Percentiles rank a stretch among this genome's conserved stretches.
phyloP scores from a whole-genome alignment of 768 basidiomycete species.

The Amanita jacksonii region DNA sequence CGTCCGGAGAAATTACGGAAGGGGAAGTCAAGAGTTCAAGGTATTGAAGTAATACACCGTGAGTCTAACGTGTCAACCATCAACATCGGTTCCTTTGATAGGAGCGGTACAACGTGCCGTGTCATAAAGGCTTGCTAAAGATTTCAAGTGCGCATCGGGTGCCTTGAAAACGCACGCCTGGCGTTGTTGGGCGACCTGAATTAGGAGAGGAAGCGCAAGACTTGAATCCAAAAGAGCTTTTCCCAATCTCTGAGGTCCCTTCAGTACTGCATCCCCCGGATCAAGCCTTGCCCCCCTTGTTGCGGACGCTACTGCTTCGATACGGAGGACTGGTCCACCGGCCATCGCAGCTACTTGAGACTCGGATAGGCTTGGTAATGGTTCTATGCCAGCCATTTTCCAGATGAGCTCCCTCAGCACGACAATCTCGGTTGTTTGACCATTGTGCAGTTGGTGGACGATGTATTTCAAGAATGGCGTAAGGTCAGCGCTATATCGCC shows the following conservation, averaged over 20 bases:
- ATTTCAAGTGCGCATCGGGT: slow-evolving; percentile 72
- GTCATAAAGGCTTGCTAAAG: slow-evolving; percentile 81
- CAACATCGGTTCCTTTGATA: slow-evolving; percentile 11
- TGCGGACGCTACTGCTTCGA: slow-evolving; percentile 77
- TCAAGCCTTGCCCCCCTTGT: slow-evolving; percentile 70
- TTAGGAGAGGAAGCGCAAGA: slow-evolving; percentile 79
- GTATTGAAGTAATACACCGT: slow-evolving; percentile 89
- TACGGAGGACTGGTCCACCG: slow-evolving; percentile 78
- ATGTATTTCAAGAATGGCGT: slow-evolving; percentile 83
- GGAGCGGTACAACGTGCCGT: slow-evolving; percentile 43
- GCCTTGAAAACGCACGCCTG: slow-evolving; percentile 75
- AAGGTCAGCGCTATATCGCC: slow-evolving; percentile 77
- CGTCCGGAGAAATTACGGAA: slow-evolving; percentile 52
- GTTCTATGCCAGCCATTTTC: slow-evolving; percentile 94
- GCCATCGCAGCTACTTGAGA: slow-evolving; percentile 85
- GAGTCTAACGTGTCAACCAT: slow-evolving; percentile 46
- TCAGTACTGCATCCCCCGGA: slow-evolving; percentile 51
- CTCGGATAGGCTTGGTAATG: slow-evolving; percentile 82
- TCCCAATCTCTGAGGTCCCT: slow-evolving; percentile 60
- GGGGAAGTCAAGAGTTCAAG: slow-evolving; percentile 78
- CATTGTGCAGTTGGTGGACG: slow-evolving; percentile 79
- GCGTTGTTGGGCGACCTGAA: slow-evolving; percentile 88
- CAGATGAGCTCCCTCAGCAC: slow-evolving; percentile 89
- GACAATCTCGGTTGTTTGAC: slow-evolving; percentile 79
- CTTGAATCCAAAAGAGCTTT: slow-evolving; percentile 56